A percentile compares a stretch with the other conserved stretches of the same genome.
phyloP scores from a whole-genome alignment of 176 grass and related monocot genomes.

The Triticum monococcum region DNA sequence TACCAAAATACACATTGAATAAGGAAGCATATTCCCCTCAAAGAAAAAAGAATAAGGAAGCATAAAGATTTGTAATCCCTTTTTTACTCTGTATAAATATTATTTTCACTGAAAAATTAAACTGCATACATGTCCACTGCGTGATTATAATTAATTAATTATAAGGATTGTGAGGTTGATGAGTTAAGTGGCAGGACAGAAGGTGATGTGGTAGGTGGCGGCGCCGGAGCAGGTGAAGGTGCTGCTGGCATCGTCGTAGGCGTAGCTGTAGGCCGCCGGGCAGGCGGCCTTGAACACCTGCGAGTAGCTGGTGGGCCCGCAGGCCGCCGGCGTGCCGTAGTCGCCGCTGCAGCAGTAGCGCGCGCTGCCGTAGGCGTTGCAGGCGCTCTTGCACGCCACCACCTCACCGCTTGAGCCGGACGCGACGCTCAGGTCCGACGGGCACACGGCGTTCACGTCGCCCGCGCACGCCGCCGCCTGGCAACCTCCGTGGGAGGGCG shows the following conservation, averaged over 20 bases:
- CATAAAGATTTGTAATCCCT: no score
- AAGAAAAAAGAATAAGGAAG: no score
- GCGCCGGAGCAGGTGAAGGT: conserved; percentile 74
- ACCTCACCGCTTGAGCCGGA: neutral
- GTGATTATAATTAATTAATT: no score
- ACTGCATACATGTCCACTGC: no score
- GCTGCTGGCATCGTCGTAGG: conserved; percentile 77
- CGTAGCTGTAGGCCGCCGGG: conserved; percentile 83
- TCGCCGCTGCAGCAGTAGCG: conserved; percentile 84
- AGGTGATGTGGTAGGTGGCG: conserved; percentile 56
- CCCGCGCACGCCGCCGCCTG: conserved; percentile 37
- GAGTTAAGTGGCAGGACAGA: conserved; percentile 54
- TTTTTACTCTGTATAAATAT: no score
- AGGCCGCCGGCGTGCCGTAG: conserved; percentile 61
- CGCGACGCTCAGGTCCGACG: conserved; percentile 47
- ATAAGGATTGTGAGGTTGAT: no score
- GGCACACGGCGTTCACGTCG: conserved; percentile 70
- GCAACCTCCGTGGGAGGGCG: conserved; percentile 8
- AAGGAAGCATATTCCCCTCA: no score
- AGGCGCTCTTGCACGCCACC: conserved; percentile 81
- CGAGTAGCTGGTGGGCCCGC: conserved; percentile 66
- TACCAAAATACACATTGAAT: no score
- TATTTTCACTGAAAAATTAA: no score
- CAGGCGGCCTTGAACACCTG: conserved; percentile 86
- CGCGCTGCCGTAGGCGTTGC: conserved; percentile 66